Percentiles rank a stretch among this genome's conserved stretches.
Conservation (phyloP, 2,329 filamentous ascomycete species). For the Lomentospora prolificans region DNA sequence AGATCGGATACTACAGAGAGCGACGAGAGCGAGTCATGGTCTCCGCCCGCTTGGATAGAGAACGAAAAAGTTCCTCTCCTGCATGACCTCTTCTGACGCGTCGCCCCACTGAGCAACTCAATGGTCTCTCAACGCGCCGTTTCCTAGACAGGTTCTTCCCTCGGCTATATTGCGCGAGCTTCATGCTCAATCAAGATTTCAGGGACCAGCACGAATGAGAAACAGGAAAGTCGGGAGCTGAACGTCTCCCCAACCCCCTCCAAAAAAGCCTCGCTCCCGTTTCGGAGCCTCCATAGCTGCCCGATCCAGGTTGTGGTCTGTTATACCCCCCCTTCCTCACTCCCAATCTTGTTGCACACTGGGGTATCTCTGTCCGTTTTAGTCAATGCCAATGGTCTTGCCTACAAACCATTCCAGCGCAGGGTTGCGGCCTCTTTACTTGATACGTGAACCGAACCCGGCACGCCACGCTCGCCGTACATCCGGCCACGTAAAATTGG, state of each 20-base stretch:
- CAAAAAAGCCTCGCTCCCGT: background rate
- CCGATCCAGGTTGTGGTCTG: background rate
- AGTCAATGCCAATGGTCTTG: background rate
- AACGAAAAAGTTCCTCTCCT: background rate
- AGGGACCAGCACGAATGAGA: background rate
- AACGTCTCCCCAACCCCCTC: background rate
- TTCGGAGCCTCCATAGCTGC: background rate
- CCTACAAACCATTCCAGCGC: background rate
- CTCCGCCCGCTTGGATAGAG: too few species aligned
- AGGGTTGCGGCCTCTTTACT: background rate
- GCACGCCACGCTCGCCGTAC: background rate
- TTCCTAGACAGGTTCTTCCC: background rate
- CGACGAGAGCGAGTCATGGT: slow-evolving; percentile 7
- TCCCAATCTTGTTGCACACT: background rate
- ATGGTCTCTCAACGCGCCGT: background rate
- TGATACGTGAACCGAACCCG: slow-evolving; percentile 1
- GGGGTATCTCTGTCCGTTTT: background rate
- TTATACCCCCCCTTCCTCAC: background rate
- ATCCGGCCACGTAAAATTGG: background rate
- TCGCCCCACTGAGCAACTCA: background rate
- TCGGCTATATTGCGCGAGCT: background rate
- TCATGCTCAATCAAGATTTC: background rate
- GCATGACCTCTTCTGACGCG: background rate
- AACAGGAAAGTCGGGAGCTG: background rate
- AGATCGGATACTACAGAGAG: background rate